Percentiles rank a stretch among this genome's conserved stretches.
Conservation (phyloP, 2,329 filamentous ascomycete species). For the Penicillium sp. region DNA sequence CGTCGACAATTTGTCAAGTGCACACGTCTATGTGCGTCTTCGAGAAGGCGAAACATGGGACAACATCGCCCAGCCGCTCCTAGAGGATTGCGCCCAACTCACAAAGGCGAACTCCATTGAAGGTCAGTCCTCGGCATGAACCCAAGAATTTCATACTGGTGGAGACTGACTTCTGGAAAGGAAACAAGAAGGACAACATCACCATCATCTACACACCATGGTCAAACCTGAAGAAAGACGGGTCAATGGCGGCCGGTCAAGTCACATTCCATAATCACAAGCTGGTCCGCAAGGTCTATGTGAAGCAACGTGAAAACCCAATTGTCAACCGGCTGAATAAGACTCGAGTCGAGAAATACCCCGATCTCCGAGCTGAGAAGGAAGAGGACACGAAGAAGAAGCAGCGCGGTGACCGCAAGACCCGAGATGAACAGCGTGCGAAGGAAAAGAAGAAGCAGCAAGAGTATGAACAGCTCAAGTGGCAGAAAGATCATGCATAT, state of each 20-base stretch:
- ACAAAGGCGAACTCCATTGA: constrained; percentile 99
- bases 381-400: constrained; percentile 72
- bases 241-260: constrained; percentile 91
- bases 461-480: constrained; percentile 85
- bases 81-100: constrained; percentile 89
- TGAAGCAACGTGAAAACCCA: constrained; percentile 76
- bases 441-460: constrained; percentile 52
- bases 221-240: constrained; percentile 93
- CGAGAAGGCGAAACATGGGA: constrained; percentile 80
- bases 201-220: constrained; percentile 97
- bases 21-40: constrained; percentile 91
- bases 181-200: constrained; percentile 98
- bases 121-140: constrained; percentile 51
- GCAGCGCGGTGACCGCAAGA: constrained; percentile 61
- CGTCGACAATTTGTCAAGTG: constrained; percentile 93
- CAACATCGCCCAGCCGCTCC: constrained; percentile 66
- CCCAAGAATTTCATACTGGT: neutral
- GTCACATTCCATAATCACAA: constrained; percentile 90
- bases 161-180: constrained; percentile 44
- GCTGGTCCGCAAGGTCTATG: constrained; percentile 76
- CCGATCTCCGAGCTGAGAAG: constrained; percentile 77
- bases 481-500: constrained; percentile 96
- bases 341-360: constrained; percentile 84
- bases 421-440: constrained; percentile 40
- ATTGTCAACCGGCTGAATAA: constrained; percentile 98